Evolutionary conservation across 768 basidiomycete species (phyloP).

Genomic region (Macrocybe gigantea): DNA sequence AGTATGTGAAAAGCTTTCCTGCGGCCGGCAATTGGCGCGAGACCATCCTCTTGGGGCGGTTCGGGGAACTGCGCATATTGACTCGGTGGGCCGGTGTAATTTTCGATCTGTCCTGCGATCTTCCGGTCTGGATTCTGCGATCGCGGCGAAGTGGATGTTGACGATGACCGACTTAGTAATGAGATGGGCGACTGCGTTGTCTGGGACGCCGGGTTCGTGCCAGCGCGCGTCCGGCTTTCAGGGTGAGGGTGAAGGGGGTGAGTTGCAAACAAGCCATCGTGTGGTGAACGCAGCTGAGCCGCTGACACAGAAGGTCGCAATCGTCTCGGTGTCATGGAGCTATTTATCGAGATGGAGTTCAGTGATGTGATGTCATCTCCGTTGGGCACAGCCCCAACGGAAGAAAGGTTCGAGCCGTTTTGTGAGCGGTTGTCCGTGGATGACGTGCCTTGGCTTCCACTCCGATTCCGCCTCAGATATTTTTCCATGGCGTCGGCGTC

Average conservation of each 20-base stretch:
- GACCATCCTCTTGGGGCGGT: conserved; percentile 48
- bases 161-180: conserved; percentile 47
- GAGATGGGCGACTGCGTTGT: conserved; percentile 37
- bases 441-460: conserved; percentile 69
- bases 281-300: conserved; percentile 59
- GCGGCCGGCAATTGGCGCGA: conserved; percentile 51
- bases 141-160: conserved; percentile 47
- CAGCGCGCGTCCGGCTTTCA: conserved; percentile 55
- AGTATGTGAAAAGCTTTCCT: conserved; percentile 68
- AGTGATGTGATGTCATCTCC: conserved; percentile 50
- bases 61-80: conserved; percentile 71
- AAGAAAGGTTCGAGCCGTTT: conserved; percentile 44
- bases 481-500: conserved; percentile 89
- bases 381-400: conserved; percentile 45
- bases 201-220: conserved; percentile 56
- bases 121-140: conserved; percentile 30
- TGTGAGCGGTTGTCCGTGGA: conserved; percentile 70
- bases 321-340: conserved; percentile 54
- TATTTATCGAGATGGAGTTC: conserved; percentile 38
- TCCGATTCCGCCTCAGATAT: conserved; percentile 76
- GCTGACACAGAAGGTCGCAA: conserved; percentile 75
- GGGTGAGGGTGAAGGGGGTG: conserved; percentile 27
- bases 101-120: conserved; percentile 40
- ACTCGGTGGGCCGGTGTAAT: conserved; percentile 58
- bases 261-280: conserved; percentile 23